phyloP scores from a whole-genome alignment of 352 stramenopile species.

The Phytophthora hybrid region DNA sequence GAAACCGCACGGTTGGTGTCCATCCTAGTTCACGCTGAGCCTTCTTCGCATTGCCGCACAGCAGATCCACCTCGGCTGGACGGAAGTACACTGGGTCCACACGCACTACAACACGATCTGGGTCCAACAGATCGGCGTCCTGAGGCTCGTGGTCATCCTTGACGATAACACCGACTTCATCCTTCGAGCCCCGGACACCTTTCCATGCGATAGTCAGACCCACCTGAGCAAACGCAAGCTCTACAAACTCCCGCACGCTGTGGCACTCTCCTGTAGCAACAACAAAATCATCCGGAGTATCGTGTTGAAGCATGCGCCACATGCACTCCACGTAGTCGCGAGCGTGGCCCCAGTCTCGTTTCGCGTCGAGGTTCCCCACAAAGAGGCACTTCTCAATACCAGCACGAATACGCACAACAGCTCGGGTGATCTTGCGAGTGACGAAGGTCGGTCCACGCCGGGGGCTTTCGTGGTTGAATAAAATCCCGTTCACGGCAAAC shows the following conservation, averaged over 20 bases:
- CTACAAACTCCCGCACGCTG: conserved; percentile 98
- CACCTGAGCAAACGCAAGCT: conserved; percentile 94
- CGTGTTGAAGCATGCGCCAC: conserved; percentile 98
- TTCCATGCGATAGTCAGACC: conserved; percentile 94
- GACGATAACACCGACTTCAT: conserved; percentile 95
- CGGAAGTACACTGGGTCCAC: conserved; percentile 98
- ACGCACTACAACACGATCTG: conserved; percentile 92
- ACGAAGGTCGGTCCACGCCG: conserved; percentile 98
- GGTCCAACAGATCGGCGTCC: conserved; percentile 47
- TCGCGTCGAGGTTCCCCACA: conserved; percentile 97
- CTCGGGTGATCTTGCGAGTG: conserved; percentile 98
- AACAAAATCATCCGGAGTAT: conserved; percentile 79
- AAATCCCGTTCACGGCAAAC: conserved; percentile 97
- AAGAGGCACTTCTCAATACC: conserved; percentile 96
- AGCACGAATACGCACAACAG: conserved; percentile 93
- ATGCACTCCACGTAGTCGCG: conserved; percentile 99
- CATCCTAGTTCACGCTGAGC: conserved; percentile 93
- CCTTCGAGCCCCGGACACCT: conserved; percentile 85
- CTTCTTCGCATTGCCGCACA: conserved; percentile 96
- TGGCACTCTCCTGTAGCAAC: conserved; percentile 96
- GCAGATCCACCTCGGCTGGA: conserved; percentile 97
- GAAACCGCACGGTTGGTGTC: conserved; percentile 93
- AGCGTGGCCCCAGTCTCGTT: conserved; percentile 99
- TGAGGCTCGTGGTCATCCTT: conserved; percentile 23
- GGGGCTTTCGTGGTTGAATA: conserved; percentile 99